These are phyloP conservation scores for Cercospora sojina DNA, from an alignment of 2,329 filamentous ascomycete species.

Conservation along the genomic window DNA sequence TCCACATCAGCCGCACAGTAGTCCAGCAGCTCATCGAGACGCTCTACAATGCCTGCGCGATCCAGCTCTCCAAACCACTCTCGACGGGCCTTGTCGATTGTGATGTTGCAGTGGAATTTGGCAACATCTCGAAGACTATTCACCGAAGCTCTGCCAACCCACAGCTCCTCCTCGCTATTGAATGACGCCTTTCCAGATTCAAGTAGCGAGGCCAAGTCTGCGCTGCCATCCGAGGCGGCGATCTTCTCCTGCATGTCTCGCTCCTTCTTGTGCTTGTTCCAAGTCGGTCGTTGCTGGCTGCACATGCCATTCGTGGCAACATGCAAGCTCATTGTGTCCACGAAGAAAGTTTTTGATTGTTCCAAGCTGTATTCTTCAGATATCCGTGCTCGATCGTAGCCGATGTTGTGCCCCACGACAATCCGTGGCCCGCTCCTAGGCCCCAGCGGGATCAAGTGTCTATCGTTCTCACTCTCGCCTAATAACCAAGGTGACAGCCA, in stretches of 20 bases:
- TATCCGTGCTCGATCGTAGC: constrained; percentile 86
- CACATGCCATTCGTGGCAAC: constrained; percentile 99
- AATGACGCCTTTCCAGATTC: constrained; percentile 57
- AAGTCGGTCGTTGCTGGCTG: constrained; percentile 89
- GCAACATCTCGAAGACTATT: constrained; percentile 95
- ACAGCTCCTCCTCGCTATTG: constrained; percentile 90
- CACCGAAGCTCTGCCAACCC: constrained; percentile 90
- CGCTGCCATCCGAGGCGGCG: constrained; percentile 66
- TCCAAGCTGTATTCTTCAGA: constrained; percentile 83
- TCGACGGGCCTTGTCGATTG: constrained; percentile 83
- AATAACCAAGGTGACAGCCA: constrained; percentile 97
- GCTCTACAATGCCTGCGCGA: constrained; percentile 65
- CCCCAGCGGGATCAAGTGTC: constrained; percentile 84
- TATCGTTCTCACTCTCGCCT: constrained; percentile 71
- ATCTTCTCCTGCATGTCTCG: constrained; percentile 79
- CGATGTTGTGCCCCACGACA: constrained; percentile 91
- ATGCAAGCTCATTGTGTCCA: constrained; percentile 98
- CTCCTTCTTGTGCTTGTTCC: constrained; percentile 95
- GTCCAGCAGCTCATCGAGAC: constrained; percentile 78
- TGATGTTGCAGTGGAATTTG: constrained; percentile 89
- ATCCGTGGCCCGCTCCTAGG: constrained; percentile 71
- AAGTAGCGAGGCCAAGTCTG: constrained; percentile 69
- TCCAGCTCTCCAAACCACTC: constrained; percentile 85
- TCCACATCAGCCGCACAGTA: constrained; percentile 95
- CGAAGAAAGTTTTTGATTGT: constrained; percentile 80